phyloP scores from a whole-genome alignment of 2,329 filamentous ascomycete genomes.

The Penicillium sp. region DNA sequence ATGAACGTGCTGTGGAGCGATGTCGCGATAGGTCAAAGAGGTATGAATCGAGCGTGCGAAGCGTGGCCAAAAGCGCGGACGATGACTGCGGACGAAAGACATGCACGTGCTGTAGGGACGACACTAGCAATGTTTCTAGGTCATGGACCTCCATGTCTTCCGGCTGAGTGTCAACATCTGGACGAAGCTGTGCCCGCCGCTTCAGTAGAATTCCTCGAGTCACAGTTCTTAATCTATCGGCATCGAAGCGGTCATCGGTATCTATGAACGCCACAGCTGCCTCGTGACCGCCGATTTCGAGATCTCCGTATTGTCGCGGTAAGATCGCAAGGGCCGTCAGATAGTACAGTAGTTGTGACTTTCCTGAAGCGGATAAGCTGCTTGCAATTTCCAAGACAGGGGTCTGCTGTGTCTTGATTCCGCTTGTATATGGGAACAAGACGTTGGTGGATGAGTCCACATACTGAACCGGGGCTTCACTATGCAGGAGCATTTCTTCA shows the following conservation, averaged over 20 bases:
- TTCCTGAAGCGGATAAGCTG: constrained; percentile 50
- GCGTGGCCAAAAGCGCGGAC: constrained; percentile 48
- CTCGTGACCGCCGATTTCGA: constrained; percentile 44
- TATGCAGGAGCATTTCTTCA: constrained; percentile 16
- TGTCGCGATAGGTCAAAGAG: constrained; percentile 47
- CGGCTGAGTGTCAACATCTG: neutral
- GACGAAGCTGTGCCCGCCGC: constrained; percentile 8
- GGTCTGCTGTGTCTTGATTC: constrained; percentile 8
- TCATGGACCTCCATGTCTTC: constrained; percentile 10
- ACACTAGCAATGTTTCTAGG: constrained; percentile 31
- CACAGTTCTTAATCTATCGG: constrained; percentile 43
- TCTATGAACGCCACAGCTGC: constrained; percentile 55
- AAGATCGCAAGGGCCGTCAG: constrained; percentile 52
- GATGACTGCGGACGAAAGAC: constrained; percentile 56
- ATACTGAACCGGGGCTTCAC: neutral
- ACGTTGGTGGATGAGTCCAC: neutral
- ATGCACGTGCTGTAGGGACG: constrained; percentile 54
- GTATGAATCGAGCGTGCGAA: constrained; percentile 48
- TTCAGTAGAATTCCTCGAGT: constrained; percentile 27
- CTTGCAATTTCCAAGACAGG: constrained; percentile 55
- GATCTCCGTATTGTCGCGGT: constrained; percentile 36
- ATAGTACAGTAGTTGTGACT: constrained; percentile 58
- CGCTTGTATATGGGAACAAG: constrained; percentile 8
- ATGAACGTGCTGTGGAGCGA: constrained; percentile 43
- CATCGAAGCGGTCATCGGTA: constrained; percentile 53